Conservation (phyloP, 192 early-diverging fungal species). For the Thamnidium elegans region DNA sequence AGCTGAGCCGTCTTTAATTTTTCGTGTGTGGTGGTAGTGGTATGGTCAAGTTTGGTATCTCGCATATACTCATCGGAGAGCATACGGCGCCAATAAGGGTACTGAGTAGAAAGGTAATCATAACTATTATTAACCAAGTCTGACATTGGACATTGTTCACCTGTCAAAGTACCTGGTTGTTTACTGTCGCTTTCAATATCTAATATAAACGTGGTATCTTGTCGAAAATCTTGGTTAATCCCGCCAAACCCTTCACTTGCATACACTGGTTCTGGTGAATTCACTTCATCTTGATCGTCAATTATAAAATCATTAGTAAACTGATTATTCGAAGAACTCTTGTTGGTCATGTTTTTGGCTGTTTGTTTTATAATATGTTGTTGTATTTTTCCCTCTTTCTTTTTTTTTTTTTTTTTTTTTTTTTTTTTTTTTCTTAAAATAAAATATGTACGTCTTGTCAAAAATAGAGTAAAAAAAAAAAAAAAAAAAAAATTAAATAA, state of each 20-base stretch:
- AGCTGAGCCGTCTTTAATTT: constrained; percentile 5
- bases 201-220: constrained; percentile 4
- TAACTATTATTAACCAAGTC: constrained; percentile 22
- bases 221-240: constrained; percentile 17
- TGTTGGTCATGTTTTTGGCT: too few relatives aligned
- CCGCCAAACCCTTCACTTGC: not conserved
- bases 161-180: constrained; percentile 26
- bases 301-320: constrained; percentile 2
- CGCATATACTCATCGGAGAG: constrained; percentile 32
- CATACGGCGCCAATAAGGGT: constrained; percentile 29
- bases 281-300: not conserved
- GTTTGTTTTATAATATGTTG: too few relatives aligned
- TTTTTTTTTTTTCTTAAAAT: too few relatives aligned
- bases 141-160: constrained; percentile 15
- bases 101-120: constrained; percentile 4
- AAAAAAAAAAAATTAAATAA: too few relatives aligned
- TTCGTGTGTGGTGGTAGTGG: not conserved
- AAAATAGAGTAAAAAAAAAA: too few relatives aligned
- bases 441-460: too few relatives aligned
- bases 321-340: not conserved
- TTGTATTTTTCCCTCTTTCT: too few relatives aligned
- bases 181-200: constrained; percentile 9
- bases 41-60: constrained; percentile 16
- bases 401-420: too few relatives aligned
- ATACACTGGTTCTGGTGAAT: not conserved